Evolutionary conservation across 768 basidiomycete genomes (phyloP), one percentile per base, ranked within the genome.

Genomic region (Piloderma croceum): DNA sequence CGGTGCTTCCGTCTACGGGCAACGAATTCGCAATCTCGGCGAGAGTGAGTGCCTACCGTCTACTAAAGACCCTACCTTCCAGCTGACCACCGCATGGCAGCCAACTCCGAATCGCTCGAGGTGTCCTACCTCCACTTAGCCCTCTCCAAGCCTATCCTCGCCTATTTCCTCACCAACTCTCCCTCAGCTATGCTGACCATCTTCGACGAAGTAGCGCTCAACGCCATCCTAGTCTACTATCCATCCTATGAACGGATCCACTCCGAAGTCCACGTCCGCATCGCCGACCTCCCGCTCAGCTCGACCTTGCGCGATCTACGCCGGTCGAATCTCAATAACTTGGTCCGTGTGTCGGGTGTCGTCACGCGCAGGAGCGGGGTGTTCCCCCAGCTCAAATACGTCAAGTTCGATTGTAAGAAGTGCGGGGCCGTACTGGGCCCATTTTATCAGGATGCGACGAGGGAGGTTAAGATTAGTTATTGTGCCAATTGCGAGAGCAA

Each of bases 381-480:
- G 7, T 98, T 98, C 64, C 96, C 96, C n/a, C 96, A 99, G 61
- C 69, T 99, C 44, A 98, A 99, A 67, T 96, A 97, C 56, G 93
- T 99, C 61, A 98, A 97, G 60, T 99, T 99, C 54, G 91, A 98
- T 60, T 99, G 96, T 63, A 76, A 76, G 41, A 97, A 94, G 60
- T 99, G 96, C 52, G 84, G 86, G 13, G 86, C 82, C n/a, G 80
- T 90, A 20, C 71, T 98, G 12, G 96, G 96, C 11, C 96, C 96
- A 1, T 98, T 98, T 70, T 94, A 91, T 60, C 96, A 99, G 69
- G 96, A 98, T 62, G 90, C 91, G 6, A 85, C 83, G 25, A 87
- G 79, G 63, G 96, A 99, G 60, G 82, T 98, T 42, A 88, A 77
- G 62, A 85, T 98, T 60, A 92, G 86, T 55, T 96, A 84, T 61